Conservation (phyloP, 306 rosid genomes). For the Quercus variabilis region DNA sequence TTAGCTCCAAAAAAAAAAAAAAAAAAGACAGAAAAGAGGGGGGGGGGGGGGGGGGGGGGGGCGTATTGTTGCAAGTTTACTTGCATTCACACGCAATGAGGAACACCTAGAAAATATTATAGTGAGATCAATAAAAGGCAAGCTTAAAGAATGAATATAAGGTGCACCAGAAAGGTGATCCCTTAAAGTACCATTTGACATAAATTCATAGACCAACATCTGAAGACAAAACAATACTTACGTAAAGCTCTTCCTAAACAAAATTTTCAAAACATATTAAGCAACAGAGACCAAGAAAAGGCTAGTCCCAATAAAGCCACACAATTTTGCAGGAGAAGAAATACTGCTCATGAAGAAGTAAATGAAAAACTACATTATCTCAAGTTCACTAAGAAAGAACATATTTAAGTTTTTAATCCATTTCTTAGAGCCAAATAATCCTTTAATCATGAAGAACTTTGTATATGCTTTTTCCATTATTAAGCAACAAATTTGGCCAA, state of each 20-base stretch:
- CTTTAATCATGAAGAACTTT: not conserved
- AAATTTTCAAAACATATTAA: not conserved
- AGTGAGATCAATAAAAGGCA: not conserved
- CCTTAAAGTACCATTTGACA: constrained; percentile 85
- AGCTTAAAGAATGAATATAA: constrained; percentile 11
- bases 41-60: no score
- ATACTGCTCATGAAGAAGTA: not conserved
- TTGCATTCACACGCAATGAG: no score
- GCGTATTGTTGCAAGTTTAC: no score
- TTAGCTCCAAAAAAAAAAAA: no score
- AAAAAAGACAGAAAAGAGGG: no score
- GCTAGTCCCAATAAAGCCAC: not conserved
- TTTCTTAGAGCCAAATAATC: not conserved
- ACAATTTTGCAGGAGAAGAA: not conserved
- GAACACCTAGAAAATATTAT: no score
- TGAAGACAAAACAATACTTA: constrained; percentile 29
- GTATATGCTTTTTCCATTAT: not conserved
- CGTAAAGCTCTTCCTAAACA: not conserved
- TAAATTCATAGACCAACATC: constrained; percentile 90
- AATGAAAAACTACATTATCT: not conserved
- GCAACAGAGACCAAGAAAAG: constrained; percentile 14
- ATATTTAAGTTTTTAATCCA: not conserved
- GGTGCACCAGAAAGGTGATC: constrained; percentile 74
- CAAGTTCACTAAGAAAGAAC: not conserved
- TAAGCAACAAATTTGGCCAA: not conserved